Base-by-base conservation (phyloP, 1,284 basidiomycete genomes). In the Leucoagaricus sp. region DNA sequence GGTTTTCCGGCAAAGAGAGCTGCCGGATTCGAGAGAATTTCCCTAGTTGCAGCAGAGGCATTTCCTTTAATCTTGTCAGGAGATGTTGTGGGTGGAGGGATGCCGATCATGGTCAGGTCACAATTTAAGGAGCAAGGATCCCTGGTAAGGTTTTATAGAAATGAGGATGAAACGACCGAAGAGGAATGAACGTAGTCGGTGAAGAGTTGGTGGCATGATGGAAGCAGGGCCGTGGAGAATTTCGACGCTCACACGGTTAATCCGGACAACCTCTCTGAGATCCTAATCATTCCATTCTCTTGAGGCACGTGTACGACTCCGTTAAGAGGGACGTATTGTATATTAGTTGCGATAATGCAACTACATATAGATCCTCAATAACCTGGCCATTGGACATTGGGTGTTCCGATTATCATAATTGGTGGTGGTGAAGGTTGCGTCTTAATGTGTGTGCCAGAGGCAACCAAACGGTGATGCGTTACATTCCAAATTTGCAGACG, bases 401-500 rank as follows among this genome's bases (percentile, higher is more conserved):
- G 19, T 15, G 23, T 45, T 3, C 5, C 13, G 28, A 13, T 31
- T 49, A 40, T 75, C 19, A 69, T 31, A 41, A 67, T 63, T 7
- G 58, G 53, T 9, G 65, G 41, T 5, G 64, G 45, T 4, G 77
- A 79, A 10, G 75, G 69, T 25, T 71, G 64, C 81, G 83, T 81
- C 65, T 81, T 82, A 58, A 80, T 70, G 49, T 83, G 81, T 1
- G 75, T 72, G 0, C 76, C 81, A 26, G 80, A 75, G 4, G 76
- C 77, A n/a, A 81, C 74, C 1, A 83, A 68, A 2, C 81, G 73
- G 54, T 67, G 73, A 48, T 78, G 71, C 6, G 73, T 78, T 33
- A 63, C 65, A 21, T 34, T 49, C 26, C 36, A 49, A n/a, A 31
- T 44, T 38, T 40, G 31, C 7, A 42, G 19, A 12, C 6, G 15